phyloP scores from a whole-genome alignment of 805 yeast genomes.

The Kuraishia piskuri region DNA sequence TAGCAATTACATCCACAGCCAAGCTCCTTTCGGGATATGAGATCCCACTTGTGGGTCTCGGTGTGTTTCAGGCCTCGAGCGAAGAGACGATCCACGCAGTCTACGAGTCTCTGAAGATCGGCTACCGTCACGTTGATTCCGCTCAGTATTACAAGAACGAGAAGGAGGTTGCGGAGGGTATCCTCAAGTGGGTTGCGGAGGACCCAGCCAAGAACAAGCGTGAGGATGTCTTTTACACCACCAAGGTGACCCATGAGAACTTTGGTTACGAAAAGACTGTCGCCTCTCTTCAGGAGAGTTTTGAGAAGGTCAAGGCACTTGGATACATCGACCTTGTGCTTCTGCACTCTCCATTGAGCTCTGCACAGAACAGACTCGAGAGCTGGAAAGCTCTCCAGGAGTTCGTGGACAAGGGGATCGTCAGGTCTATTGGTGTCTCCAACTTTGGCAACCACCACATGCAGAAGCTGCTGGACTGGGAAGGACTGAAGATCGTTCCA shows the following conservation, averaged over 20 bases:
- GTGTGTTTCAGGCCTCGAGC: slow-evolving; percentile 35
- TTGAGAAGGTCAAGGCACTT: slow-evolving; percentile 29
- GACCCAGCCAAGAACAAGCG: slow-evolving; percentile 29
- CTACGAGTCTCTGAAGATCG: slow-evolving; percentile 46
- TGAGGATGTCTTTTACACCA: slow-evolving; percentile 30
- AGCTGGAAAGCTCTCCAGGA: slow-evolving; percentile 51
- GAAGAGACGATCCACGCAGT: slow-evolving; percentile 32
- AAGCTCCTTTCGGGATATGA: slow-evolving; percentile 38
- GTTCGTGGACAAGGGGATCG: slow-evolving; percentile 38
- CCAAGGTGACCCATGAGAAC: slow-evolving; percentile 22
- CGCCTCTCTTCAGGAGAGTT: slow-evolving; percentile 31
- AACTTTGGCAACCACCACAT: slow-evolving; percentile 52
- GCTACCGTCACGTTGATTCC: slow-evolving; percentile 63
- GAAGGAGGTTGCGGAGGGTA: slow-evolving; percentile 47
- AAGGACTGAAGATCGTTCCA: slow-evolving; percentile 32
- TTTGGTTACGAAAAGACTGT: slow-evolving; percentile 30
- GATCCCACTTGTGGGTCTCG: slow-evolving; percentile 48
- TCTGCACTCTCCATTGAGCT: slow-evolving; percentile 42
- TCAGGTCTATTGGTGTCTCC: slow-evolving; percentile 53
- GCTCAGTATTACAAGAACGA: slow-evolving; percentile 59
- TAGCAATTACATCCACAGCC: slow-evolving; percentile 8
- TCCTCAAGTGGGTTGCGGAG: slow-evolving; percentile 39
- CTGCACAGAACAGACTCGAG: slow-evolving; percentile 33
- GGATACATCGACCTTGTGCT: slow-evolving; percentile 46
- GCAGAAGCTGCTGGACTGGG: slow-evolving; percentile 40